These are phyloP conservation scores for Fusarium decemcellulare DNA, from an alignment of 2,329 filamentous ascomycete genomes.

Conservation along the genomic window DNA sequence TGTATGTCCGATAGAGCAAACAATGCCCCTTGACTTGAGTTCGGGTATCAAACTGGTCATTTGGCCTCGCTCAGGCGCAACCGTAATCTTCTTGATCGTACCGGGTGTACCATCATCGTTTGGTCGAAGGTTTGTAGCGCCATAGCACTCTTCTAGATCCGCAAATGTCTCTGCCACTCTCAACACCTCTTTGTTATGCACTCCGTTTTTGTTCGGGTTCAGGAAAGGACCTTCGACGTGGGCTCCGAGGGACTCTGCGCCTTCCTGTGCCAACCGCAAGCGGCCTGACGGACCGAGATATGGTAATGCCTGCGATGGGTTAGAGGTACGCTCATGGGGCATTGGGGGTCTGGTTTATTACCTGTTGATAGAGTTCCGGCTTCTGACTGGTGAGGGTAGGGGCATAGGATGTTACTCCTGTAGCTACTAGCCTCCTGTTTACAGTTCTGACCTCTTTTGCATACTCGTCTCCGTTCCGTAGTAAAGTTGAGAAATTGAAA, in stretches of 20 bases:
- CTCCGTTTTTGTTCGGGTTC: slow-evolving; percentile 85
- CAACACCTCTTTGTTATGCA: slow-evolving; percentile 84
- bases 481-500: slow-evolving; percentile 89
- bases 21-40: slow-evolving; percentile 75
- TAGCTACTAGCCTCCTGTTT: slow-evolving; percentile 79
- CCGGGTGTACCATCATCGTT: slow-evolving; percentile 57
- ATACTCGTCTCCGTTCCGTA: slow-evolving; percentile 81
- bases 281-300: slow-evolving; percentile 81
- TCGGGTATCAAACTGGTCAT: slow-evolving; percentile 79
- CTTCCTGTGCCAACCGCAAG: slow-evolving; percentile 72
- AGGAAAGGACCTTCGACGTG: slow-evolving; percentile 95
- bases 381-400: slow-evolving; percentile 88
- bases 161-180: slow-evolving; percentile 72
- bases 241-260: slow-evolving; percentile 89
- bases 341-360: too few species aligned
- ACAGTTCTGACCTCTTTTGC: slow-evolving; percentile 61
- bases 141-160: slow-evolving; percentile 81
- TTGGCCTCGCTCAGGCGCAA: slow-evolving; percentile 83
- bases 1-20: slow-evolving; percentile 87
- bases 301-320: slow-evolving; percentile 72
- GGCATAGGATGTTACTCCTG: slow-evolving; percentile 89
- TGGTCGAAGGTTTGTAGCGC: slow-evolving; percentile 69
- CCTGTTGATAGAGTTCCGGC: slow-evolving; percentile 88
- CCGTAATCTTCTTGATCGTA: slow-evolving; percentile 82
- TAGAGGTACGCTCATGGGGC: too few species aligned